phyloP scores from a whole-genome alignment of 257 asterid species.

The Rauvolfia tetraphylla region DNA sequence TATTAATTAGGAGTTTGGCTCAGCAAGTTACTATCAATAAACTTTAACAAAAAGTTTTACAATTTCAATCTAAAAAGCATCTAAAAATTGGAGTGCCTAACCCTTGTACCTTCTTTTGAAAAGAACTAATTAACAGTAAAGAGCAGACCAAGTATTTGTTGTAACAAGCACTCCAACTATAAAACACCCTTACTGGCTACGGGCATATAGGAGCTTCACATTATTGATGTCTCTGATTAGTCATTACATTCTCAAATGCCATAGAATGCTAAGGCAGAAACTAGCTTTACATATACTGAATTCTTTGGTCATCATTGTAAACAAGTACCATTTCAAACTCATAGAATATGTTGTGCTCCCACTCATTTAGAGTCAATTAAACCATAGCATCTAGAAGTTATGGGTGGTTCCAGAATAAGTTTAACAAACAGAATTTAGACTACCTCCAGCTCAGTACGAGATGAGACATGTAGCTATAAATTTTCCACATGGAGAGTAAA shows the following conservation, averaged over 20 bases:
- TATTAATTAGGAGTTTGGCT: background rate
- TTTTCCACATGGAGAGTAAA: background rate
- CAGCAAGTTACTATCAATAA: background rate
- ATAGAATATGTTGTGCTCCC: background rate
- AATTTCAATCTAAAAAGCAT: background rate
- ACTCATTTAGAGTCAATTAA: background rate
- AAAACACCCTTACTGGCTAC: too few relatives aligned
- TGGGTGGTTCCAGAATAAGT: background rate
- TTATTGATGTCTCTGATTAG: background rate
- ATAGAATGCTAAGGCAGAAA: background rate
- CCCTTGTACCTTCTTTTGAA: background rate
- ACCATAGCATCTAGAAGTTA: background rate
- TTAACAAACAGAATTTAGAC: background rate
- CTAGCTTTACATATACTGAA: background rate
- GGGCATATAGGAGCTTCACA: background rate
- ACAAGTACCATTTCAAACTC: background rate
- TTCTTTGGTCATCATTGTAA: background rate
- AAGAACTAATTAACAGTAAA: background rate
- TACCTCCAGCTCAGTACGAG: background rate
- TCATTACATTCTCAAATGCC: background rate
- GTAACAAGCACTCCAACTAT: background rate
- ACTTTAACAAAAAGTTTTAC: background rate
- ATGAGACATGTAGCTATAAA: background rate
- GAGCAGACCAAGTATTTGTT: background rate
- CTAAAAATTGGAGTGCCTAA: background rate